Conservation (phyloP, 257 asterid species). For the Solanum habrochaites region DNA sequence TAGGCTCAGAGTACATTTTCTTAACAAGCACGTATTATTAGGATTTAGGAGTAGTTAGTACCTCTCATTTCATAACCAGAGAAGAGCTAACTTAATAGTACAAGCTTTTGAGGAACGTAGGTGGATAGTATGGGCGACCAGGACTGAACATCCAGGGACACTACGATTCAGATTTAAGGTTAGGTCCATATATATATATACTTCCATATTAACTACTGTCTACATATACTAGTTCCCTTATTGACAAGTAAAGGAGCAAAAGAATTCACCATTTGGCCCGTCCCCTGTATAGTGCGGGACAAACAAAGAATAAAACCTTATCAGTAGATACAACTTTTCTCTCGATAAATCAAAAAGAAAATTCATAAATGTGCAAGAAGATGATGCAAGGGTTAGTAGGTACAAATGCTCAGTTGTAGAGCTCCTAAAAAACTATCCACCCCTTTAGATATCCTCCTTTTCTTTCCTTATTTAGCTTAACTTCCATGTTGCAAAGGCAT, state of each 20-base stretch:
- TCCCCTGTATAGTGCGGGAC: background rate
- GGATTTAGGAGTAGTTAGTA: background rate
- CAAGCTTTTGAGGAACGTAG: background rate
- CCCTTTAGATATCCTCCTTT: background rate
- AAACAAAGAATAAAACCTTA: background rate
- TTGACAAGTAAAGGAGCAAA: background rate
- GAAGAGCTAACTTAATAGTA: background rate
- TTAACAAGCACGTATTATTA: background rate
- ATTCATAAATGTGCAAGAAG: background rate
- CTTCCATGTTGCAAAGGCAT: background rate
- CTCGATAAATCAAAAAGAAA: background rate
- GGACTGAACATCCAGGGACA: background rate
- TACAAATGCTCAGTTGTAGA: background rate
- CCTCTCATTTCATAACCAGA: background rate
- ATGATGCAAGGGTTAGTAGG: background rate
- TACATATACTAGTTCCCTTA: background rate
- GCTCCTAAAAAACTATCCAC: background rate
- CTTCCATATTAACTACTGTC: background rate
- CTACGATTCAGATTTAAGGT: background rate
- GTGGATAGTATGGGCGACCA: background rate
- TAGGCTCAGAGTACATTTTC: background rate
- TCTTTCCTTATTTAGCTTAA: background rate
- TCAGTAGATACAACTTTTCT: background rate
- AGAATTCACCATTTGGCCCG: background rate
- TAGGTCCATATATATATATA: background rate